Percentiles rank a stretch among this genome's conserved stretches.
Evolutionary conservation across 164 flowering plant genomes (phyloP).

Genomic region (Houttuynia cordata): DNA sequence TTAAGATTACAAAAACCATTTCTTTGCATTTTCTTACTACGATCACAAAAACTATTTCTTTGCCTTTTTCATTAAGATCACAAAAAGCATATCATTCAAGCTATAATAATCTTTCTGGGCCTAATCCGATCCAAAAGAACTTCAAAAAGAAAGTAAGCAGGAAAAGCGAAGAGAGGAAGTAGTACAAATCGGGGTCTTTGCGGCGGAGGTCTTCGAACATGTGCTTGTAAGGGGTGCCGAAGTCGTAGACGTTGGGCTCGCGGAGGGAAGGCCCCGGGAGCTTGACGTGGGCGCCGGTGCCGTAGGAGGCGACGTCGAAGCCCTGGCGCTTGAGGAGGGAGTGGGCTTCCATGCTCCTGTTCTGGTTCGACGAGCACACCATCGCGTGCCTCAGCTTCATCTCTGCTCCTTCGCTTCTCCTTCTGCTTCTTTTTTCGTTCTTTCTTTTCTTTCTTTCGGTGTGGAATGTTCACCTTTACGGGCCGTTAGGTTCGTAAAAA

Average conservation of each 20-base stretch:
- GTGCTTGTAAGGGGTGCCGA: constrained; percentile 94
- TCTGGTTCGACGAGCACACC: constrained; percentile 98
- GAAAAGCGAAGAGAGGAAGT: constrained; percentile 8
- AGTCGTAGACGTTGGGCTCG: constrained; percentile 94
- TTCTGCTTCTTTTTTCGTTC: too few species aligned
- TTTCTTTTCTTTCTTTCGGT: too few species aligned
- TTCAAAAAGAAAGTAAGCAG: neutral
- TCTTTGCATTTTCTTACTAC: too few species aligned
- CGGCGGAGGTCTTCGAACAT: constrained; percentile 91
- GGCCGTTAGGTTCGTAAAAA: too few species aligned
- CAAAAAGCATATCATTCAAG: neutral
- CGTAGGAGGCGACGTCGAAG: constrained; percentile 79
- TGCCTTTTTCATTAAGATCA: too few species aligned
- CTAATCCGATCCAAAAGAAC: neutral
- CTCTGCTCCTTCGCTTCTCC: too few species aligned
- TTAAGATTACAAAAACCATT: too few species aligned
- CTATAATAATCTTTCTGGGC: too few species aligned
- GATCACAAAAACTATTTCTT: too few species aligned
- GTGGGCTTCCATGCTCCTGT: constrained; percentile 98
- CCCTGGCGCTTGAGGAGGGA: constrained; percentile 64
- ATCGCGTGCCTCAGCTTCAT: constrained; percentile 80
- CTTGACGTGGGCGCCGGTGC: constrained; percentile 95
- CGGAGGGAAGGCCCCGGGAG: constrained; percentile 95
- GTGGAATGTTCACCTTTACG: too few species aligned
- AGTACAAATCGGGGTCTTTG: constrained; percentile 90